phyloP scores from a whole-genome alignment of 108 stramenopile genomes.

The Cyclotella atomus region DNA sequence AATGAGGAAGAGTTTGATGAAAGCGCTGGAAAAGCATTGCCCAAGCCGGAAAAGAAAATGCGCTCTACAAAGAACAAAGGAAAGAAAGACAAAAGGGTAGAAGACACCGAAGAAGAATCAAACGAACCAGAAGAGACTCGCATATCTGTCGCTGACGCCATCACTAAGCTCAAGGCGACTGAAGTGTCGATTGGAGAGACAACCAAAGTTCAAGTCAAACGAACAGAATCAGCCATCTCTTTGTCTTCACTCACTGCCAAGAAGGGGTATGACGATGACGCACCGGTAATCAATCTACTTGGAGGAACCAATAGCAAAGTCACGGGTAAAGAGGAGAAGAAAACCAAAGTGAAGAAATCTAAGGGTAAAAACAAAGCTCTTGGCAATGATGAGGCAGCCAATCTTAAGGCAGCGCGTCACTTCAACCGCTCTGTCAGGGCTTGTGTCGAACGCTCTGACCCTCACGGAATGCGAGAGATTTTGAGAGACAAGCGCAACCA shows the following conservation, averaged over 20 bases:
- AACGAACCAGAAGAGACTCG: no score
- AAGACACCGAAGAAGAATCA: background rate
- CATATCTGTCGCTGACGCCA: conserved; percentile 66
- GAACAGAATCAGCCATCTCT: conserved; percentile 41
- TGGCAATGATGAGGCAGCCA: conserved; percentile 70
- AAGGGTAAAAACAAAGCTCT: conserved; percentile 68
- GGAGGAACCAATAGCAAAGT: conserved; percentile 24
- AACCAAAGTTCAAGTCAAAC: conserved; percentile 72
- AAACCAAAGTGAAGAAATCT: conserved; percentile 34
- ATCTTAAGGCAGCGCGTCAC: conserved; percentile 68
- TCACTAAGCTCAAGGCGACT: conserved; percentile 69
- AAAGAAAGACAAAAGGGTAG: conserved; percentile 23
- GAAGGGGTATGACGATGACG: conserved; percentile 10
- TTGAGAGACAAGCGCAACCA: conserved; percentile 78
- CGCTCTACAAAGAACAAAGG: conserved; percentile 31
- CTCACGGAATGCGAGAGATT: conserved; percentile 71
- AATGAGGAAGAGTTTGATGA: background rate
- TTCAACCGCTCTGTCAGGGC: conserved; percentile 79
- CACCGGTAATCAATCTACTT: conserved; percentile 53
- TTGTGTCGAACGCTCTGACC: conserved; percentile 82
- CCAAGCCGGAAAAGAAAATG: background rate
- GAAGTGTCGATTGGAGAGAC: conserved; percentile 82
- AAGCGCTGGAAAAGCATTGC: background rate
- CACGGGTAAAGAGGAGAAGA: conserved; percentile 38
- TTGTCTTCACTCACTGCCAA: conserved; percentile 20